Base-by-base conservation (phyloP, 768 basidiomycete species). In the Suillus lakei region DNA sequence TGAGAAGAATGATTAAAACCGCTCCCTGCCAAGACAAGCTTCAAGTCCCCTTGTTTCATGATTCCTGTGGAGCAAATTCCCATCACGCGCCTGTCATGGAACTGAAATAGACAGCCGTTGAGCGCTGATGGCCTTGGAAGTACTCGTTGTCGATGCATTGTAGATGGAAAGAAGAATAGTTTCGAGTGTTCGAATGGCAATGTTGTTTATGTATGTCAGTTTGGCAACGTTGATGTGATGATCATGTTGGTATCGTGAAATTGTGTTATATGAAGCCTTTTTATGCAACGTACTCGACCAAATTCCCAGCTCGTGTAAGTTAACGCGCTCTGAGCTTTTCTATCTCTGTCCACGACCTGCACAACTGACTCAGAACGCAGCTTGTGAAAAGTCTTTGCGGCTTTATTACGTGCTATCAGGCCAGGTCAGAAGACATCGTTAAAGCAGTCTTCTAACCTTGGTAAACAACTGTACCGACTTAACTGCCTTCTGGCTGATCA, bases 221-320 rank as follows among this genome's bases (percentile, higher is more conserved):
- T 50, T 54, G 51, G 51, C 18, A 53, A 39, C 38, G 15, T 39
- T 38, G 36, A 12, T 51, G 26, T 53, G 51, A 53, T 32, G 51
- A 53, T 53, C 18, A 32, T 18, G 51, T 10, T 30, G 51, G 10
- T 18, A 53, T 51, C 13, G 50, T 51, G 26, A 18, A 51, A 51
- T 28, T 48, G 46, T 23, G 15, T 50, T 50, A 53, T 53, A 30
- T 30, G 51, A 53, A 54, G 32, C 21, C 53, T 54, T 54, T 21
- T 54, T 54, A 54, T 54, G 32, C 53, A 54, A 54, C 21, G 12
- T 34, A 18, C 51, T 53, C 30, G 51, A 53, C 30, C 51, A 32
- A 53, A 54, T 54, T 54, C 53, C 32, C 53, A 54, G 53, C 53
- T 32, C 9, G 30, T 54, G 18, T 21, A 54, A n/a, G n/a, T n/a